phyloP scores from a whole-genome alignment of 257 asterid species.

The Solanum etuberosum region DNA sequence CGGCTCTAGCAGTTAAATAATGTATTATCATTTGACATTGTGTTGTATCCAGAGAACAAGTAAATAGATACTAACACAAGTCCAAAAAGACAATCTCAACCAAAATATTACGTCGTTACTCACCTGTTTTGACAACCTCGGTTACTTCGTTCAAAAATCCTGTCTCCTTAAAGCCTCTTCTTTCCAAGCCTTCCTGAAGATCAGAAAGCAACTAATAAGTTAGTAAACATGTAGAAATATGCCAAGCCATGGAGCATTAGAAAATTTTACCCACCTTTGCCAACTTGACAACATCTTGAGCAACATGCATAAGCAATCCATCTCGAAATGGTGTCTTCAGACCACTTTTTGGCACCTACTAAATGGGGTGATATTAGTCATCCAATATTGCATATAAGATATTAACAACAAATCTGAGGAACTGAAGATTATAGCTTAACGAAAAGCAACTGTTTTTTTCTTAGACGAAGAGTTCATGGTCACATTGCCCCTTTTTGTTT shows the following conservation, averaged over 20 bases:
- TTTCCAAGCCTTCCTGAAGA: conserved; percentile 82
- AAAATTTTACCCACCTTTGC: conserved; percentile 29
- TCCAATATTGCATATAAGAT: neutral
- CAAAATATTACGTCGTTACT: neutral
- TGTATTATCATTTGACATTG: neutral
- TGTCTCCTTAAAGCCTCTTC: conserved; percentile 90
- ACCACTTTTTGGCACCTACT: conserved; percentile 72
- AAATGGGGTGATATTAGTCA: conserved; percentile 1
- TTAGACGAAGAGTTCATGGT: neutral
- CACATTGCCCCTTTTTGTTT: neutral
- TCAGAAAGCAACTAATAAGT: conserved; percentile 3
- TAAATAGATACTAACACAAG: neutral
- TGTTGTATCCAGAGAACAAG: neutral
- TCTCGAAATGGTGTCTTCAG: conserved; percentile 94
- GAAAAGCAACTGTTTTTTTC: neutral
- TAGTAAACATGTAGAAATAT: neutral
- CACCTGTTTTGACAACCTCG: conserved; percentile 83
- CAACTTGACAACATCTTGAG: conserved; percentile 77
- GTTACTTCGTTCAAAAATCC: conserved; percentile 82
- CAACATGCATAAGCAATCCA: conserved; percentile 91
- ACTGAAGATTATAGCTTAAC: neutral
- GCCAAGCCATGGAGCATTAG: neutral
- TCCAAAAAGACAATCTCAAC: neutral
- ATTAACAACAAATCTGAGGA: neutral
- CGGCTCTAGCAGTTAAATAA: neutral